Evolutionary conservation across 805 yeast genomes (phyloP).

Genomic region (Zygosaccharomyces pseudorouxii): DNA sequence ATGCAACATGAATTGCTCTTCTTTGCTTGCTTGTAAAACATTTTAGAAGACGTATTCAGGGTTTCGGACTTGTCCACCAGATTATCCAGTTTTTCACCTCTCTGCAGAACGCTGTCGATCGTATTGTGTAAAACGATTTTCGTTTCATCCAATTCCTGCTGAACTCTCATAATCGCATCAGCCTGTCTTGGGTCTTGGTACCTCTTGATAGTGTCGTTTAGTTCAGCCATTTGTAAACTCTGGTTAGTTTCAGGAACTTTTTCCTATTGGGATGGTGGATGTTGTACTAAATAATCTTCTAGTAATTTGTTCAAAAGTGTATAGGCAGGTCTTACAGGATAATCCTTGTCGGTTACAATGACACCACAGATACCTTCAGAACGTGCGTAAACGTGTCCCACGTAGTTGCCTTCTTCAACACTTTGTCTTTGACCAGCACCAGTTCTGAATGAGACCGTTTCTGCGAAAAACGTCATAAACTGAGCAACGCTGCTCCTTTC

Average conservation of each 20-base stretch:
- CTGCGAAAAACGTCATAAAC: slow-evolving; percentile 91
- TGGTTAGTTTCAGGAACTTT: slow-evolving; percentile 42
- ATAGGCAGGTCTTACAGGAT: slow-evolving; percentile 95
- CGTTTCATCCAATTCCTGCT: slow-evolving; percentile 96
- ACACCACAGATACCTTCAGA: slow-evolving; percentile 91
- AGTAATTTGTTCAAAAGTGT: slow-evolving; percentile 83
- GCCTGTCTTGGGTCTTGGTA: slow-evolving; percentile 98
- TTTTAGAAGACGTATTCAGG: slow-evolving; percentile 77
- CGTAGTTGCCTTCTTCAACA: slow-evolving; percentile 85
- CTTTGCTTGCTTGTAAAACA: slow-evolving; percentile 96
- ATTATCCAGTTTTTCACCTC: slow-evolving; percentile 94
- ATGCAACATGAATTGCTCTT: slow-evolving; percentile 89
- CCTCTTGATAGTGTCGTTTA: slow-evolving; percentile 66
- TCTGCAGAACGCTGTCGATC: slow-evolving; percentile 85
- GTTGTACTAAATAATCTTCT: slow-evolving; percentile 83
- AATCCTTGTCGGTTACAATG: slow-evolving; percentile 87
- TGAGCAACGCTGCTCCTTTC: slow-evolving; percentile 80
- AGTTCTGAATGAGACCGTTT: slow-evolving; percentile 87
- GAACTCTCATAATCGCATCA: slow-evolving; percentile 94
- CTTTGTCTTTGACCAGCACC: slow-evolving; percentile 86
- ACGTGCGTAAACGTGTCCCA: slow-evolving; percentile 88
- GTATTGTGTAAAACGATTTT: slow-evolving; percentile 94
- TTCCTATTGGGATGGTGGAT: slow-evolving; percentile 71
- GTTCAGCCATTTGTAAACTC: slow-evolving; percentile 38
- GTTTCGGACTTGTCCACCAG: slow-evolving; percentile 95